phyloP scores from a whole-genome alignment of 2,329 filamentous ascomycete species.

The Stagonosporopsis tanaceti region DNA sequence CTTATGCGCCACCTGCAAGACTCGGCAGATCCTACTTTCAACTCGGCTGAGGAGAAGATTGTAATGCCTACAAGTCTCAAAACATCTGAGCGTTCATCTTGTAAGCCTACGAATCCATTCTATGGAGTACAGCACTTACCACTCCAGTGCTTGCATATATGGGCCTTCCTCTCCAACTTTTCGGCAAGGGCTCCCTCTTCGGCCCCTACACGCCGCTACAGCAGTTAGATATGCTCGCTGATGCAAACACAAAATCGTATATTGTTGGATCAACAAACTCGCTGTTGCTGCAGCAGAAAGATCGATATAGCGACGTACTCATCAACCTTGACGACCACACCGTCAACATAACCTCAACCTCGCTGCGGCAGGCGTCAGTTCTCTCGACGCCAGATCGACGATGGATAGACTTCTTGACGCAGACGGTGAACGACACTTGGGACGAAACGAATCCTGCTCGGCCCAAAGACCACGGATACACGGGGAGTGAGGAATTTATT shows the following conservation, averaged over 20 bases:
- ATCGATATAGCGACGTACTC: slow-evolving; percentile 94
- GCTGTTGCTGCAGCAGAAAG: slow-evolving; percentile 88
- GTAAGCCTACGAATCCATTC: slow-evolving; percentile 46
- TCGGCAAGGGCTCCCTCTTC: slow-evolving; percentile 94
- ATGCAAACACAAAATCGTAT: slow-evolving; percentile 95
- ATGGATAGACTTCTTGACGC: slow-evolving; percentile 96
- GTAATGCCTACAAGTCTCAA: slow-evolving; percentile 82
- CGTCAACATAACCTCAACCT: slow-evolving; percentile 82
- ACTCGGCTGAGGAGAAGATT: slow-evolving; percentile 78
- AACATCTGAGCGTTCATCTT: slow-evolving; percentile 88
- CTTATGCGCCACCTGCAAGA: slow-evolving; percentile 92
- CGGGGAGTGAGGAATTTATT: slow-evolving; percentile 97
- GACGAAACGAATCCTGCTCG: slow-evolving; percentile 86
- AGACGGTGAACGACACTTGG: slow-evolving; percentile 95
- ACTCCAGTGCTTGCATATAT: slow-evolving; percentile 81
- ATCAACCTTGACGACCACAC: slow-evolving; percentile 93
- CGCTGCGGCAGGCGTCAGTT: slow-evolving; percentile 75
- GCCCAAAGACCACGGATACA: slow-evolving; percentile 94
- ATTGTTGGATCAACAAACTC: slow-evolving; percentile 98
- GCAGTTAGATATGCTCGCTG: slow-evolving; percentile 91
- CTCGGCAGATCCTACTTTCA: slow-evolving; percentile 91
- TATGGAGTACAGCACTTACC: slow-evolving; percentile 31
- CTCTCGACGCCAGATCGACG: slow-evolving; percentile 87
- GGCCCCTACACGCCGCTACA: slow-evolving; percentile 96
- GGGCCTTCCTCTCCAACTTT: slow-evolving; percentile 93